These are phyloP conservation scores for Cylindrotheca fusiformis DNA, from an alignment of 108 stramenopile genomes.

Conservation along the genomic window DNA sequence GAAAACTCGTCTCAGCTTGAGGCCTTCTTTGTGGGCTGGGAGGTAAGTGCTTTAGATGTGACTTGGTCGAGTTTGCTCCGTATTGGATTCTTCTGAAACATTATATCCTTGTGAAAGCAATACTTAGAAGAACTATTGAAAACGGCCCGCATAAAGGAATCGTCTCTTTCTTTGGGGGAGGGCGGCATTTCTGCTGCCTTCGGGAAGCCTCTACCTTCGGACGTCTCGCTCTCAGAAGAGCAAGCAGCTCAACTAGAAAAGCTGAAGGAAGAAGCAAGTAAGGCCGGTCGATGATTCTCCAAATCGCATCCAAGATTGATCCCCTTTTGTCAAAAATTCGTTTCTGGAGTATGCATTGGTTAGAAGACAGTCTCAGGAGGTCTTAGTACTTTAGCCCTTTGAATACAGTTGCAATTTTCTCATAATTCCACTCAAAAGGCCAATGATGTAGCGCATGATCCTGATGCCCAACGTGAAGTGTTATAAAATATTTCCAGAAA, in stretches of 20 bases:
- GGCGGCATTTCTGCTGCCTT: constrained; percentile 27
- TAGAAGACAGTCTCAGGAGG: no score
- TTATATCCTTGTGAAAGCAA: no score
- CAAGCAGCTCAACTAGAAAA: constrained; percentile 64
- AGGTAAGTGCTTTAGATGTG: no score
- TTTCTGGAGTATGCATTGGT: not conserved
- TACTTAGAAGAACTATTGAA: constrained; percentile 58
- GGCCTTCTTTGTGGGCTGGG: constrained; percentile 64
- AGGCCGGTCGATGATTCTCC: constrained; percentile 9
- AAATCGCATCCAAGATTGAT: not conserved
- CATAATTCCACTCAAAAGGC: no score
- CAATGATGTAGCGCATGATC: no score
- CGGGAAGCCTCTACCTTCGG: constrained; percentile 50
- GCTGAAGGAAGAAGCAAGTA: constrained; percentile 55
- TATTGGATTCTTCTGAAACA: no score
- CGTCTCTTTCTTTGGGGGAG: constrained; percentile 21
- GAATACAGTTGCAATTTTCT: no score
- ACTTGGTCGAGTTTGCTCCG: no score
- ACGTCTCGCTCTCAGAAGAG: constrained; percentile 59
- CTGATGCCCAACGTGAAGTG: no score
- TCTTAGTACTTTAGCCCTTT: no score
- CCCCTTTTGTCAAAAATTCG: not conserved
- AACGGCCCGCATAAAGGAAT: constrained; percentile 50
- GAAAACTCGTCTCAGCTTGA: constrained; percentile 52
- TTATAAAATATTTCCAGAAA: no score